phyloP scores from a whole-genome alignment of 768 basidiomycete species.

The Lentinula edodes region DNA sequence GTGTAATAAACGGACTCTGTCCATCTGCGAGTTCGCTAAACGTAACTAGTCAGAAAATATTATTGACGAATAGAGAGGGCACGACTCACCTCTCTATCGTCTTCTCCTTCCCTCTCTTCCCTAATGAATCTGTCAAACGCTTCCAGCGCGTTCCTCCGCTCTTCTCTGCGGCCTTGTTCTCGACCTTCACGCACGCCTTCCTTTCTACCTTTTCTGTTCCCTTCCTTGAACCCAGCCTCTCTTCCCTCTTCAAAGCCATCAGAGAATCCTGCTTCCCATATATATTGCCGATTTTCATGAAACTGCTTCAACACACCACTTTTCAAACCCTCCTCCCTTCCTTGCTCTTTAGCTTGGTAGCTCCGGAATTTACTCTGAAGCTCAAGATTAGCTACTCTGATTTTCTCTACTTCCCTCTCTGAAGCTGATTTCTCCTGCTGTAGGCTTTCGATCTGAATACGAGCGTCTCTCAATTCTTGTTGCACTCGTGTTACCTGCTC shows the following conservation, averaged over 20 bases:
- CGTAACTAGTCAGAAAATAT: slow-evolving; percentile 10
- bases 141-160: slow-evolving; percentile 46
- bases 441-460: slow-evolving; percentile 29
- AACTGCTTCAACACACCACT: slow-evolving; percentile 38
- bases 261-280: slow-evolving; percentile 38
- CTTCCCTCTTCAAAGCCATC: slow-evolving; percentile 42
- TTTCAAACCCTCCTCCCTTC: slow-evolving; percentile 35
- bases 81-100: slow-evolving; percentile 14
- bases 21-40: slow-evolving; percentile 28
- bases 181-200: slow-evolving; percentile 31
- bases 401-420: slow-evolving; percentile 37
- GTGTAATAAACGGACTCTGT: slow-evolving; percentile 15
- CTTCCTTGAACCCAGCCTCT: slow-evolving; percentile 34
- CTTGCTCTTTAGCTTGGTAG: slow-evolving; percentile 36
- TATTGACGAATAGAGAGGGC: not conserved
- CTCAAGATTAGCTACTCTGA: slow-evolving; percentile 37
- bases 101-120: slow-evolving; percentile 31
- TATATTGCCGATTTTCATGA: slow-evolving; percentile 37
- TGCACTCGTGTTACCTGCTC: slow-evolving; percentile 42
- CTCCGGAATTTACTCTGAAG: slow-evolving; percentile 39
- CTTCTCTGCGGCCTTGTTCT: slow-evolving; percentile 37
- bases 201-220: slow-evolving; percentile 34
- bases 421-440: slow-evolving; percentile 31
- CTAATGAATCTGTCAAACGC: slow-evolving; percentile 55
- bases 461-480: slow-evolving; percentile 30